Base-by-base conservation (phyloP, 345 rosid genomes). In the Citrus mangshanensis region DNA sequence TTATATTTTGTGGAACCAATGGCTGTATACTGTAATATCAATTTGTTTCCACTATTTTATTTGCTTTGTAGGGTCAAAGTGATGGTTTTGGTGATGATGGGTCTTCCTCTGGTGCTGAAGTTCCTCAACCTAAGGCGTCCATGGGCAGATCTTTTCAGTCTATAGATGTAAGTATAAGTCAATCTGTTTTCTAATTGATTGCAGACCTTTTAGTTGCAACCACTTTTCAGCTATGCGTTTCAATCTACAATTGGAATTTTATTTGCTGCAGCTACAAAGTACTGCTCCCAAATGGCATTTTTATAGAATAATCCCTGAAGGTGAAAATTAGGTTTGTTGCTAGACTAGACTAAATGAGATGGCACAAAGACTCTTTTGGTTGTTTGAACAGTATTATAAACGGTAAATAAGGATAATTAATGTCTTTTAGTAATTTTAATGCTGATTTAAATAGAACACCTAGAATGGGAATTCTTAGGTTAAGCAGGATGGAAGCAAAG, bases 51-150 rank as follows among this genome's bases (percentile, higher is more conserved):
- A n/a, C 40, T 72, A 54, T 49, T 38, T 0, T 75, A 67, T 4
- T 73, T 42, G 40, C 28, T 79, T 82, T 79, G 70, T 37, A 91
- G 93, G 81, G 72, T 73, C 80, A 81, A 66, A 81, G 54, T 82
- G 81, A 85, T 74, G 82, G 70, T 66, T 32, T 70, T 67, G 80
- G 83, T 61, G 86, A 82, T 73, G 83, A 85, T 83, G 93, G 73
- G 69, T 85, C 91, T 72, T 54, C 84, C 71, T 88, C 91, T 79
- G 86, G 81, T 64, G 65, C 86, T 77, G 92, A 87, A 83, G 83
- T 77, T 79, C 80, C 88, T 77, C 94, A 79, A 67, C 56, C 71
- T 54, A 91, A 95, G 91, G 66, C 79, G 74, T 82, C 88, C 16
- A 5, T 79, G 16, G 79, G 85, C 76, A 86, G 83, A 79, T 84